Percentiles rank a stretch among this genome's conserved stretches.
Conservation (phyloP, 805 yeast species). For the Wickerhamomyces silvicola region DNA sequence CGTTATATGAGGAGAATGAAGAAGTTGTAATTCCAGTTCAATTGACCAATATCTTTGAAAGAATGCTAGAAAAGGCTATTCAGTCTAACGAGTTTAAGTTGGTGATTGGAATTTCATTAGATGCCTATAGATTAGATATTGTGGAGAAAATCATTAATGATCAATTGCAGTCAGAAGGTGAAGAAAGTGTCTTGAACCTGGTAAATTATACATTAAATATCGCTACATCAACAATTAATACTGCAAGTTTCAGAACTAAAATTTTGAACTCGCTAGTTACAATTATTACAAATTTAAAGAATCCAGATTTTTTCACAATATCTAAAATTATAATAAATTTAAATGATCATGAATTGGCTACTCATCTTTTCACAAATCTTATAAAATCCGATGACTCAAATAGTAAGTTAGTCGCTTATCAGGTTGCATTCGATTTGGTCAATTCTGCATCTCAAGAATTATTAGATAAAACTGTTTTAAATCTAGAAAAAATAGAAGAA, state of each 20-base stretch:
- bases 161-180: slow-evolving; percentile 34
- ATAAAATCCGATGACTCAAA: slow-evolving; percentile 34
- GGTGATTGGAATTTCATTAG: slow-evolving; percentile 88
- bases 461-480: slow-evolving; percentile 48
- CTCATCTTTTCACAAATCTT: slow-evolving; percentile 57
- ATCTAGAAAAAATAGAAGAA: slow-evolving; percentile 24
- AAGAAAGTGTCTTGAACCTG: slow-evolving; percentile 47
- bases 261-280: slow-evolving; percentile 59
- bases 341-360: slow-evolving; percentile 69
- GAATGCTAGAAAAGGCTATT: slow-evolving; percentile 79
- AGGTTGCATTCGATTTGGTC: slow-evolving; percentile 92
- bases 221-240: slow-evolving; percentile 59
- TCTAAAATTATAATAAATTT: slow-evolving; percentile 85
- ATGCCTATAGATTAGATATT: slow-evolving; percentile 79
- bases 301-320: slow-evolving; percentile 77
- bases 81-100: slow-evolving; percentile 63
- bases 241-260: slow-evolving; percentile 57
- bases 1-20: slow-evolving; percentile 33
- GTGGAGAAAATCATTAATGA: slow-evolving; percentile 51
- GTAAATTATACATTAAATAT: slow-evolving; percentile 72
- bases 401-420: slow-evolving; percentile 64
- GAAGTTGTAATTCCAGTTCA: slow-evolving; percentile 46
- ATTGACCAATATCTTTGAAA: slow-evolving; percentile 68
- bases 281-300: slow-evolving; percentile 47
- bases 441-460: slow-evolving; percentile 88